phyloP scores from a whole-genome alignment of 2,329 filamentous ascomycete species.

The Exophiala sp. region DNA sequence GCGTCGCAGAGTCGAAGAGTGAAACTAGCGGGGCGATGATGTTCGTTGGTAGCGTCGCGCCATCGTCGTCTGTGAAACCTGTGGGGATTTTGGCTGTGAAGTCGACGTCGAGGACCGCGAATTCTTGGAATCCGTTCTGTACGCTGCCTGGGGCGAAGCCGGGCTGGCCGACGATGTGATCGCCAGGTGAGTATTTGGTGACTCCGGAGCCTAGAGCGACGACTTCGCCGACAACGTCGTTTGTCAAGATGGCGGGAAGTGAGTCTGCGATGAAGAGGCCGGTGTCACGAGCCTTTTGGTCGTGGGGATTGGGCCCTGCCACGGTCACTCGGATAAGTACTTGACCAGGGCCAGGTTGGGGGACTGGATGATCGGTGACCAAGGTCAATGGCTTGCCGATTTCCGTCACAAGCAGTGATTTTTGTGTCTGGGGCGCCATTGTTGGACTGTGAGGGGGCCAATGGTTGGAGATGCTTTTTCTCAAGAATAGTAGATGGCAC shows the following conservation, averaged over 20 bases:
- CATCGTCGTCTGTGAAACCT: constrained; percentile 35
- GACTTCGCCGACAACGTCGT: constrained; percentile 37
- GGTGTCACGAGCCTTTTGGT: constrained; percentile 38
- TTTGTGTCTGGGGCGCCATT: constrained; percentile 17
- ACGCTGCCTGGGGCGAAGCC: not conserved
- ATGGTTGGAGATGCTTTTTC: not conserved
- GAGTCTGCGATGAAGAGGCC: constrained; percentile 36
- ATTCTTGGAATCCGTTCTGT: constrained; percentile 38
- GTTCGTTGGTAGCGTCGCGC: constrained; percentile 38
- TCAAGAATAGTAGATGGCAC: too few relatives aligned
- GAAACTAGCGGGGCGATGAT: constrained; percentile 34
- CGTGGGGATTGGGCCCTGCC: constrained; percentile 37
- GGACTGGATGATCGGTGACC: constrained; percentile 26
- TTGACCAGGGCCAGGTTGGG: constrained; percentile 33
- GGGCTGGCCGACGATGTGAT: constrained; percentile 34
- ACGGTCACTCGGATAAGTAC: constrained; percentile 39
- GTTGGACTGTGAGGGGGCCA: not conserved
- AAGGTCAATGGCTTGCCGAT: constrained; percentile 19
- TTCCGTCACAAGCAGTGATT: constrained; percentile 16
- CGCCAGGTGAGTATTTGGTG: constrained; percentile 30
- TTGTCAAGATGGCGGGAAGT: constrained; percentile 34
- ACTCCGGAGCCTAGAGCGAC: constrained; percentile 30
- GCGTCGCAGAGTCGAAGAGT: constrained; percentile 35
- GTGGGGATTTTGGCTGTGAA: constrained; percentile 35
- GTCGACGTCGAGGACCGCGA: constrained; percentile 34